Base-by-base conservation (phyloP, 1,284 basidiomycete genomes). In the Cutaneotrichosporon mucoides region DNA sequence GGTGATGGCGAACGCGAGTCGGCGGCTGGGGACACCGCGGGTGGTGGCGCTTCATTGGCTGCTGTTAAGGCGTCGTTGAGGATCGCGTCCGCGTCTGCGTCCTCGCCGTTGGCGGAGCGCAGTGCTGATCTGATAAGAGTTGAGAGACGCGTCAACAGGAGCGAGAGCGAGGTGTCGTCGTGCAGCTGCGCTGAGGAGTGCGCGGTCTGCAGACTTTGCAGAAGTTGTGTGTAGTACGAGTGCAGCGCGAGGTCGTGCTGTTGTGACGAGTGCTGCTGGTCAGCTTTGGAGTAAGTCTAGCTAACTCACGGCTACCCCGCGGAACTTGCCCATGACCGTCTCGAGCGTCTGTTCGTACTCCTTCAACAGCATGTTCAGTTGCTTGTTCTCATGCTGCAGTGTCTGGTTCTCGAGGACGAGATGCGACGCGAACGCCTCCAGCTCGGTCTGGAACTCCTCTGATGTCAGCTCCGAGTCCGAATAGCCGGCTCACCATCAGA, bases 271-370 rank as follows among this genome's bases (percentile, higher is more conserved):
- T 90, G 82, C 89, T 97, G 73, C n/a, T 24, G 5, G 55, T 64
- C 24, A 64, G 62, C 40, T 7, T 3, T 5, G 8, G n/a, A 7
- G 16, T 10, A 4, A 11, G 12, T 9, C 2, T 6, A 9, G 5
- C 3, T n/a, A 4, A 84, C 92, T 72, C 73, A 96, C 93, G 15
- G 92, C 86, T 71, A 97, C 89, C 63, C 88, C 88, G 55, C 94
- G 84, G 76, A 98, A 98, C 79, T 97, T 97, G 60, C 85, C 81
- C 95, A 99, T 98, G 73, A 99, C 89, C 40, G 87, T 92, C 72
- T 98, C 94, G 79, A 99, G 84, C 1, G 94, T 97, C 62, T 84
- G 83, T 76, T 99, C 95, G 74, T 96, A 95, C 77, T 99, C 96
- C 69, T 93, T 93, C 59, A 99, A 80, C 34, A 99, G 81, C 34